These are phyloP conservation scores for Rhodotorula sp. DNA, from an alignment of 1,284 basidiomycete genomes.

Conservation along the genomic window DNA sequence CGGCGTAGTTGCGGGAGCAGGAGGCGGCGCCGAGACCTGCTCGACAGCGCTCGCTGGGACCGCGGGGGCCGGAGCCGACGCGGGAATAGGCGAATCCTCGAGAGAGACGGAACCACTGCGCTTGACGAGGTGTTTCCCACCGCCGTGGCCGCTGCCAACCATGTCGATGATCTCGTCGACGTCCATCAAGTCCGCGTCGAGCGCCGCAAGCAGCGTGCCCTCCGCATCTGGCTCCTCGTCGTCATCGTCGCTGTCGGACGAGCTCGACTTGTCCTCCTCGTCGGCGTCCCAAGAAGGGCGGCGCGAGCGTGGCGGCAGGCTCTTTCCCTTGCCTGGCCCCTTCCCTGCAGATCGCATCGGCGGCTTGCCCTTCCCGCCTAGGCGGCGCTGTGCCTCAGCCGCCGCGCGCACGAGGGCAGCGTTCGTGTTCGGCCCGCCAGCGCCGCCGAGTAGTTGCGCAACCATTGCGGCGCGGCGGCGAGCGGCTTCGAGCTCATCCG, in stretches of 20 bases:
- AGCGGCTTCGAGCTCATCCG: conserved; percentile 8
- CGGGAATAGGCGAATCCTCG: no score
- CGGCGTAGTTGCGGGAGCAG: background rate
- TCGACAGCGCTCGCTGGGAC: no score
- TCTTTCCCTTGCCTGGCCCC: conserved; percentile 27
- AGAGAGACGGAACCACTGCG: background rate
- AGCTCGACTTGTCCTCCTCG: conserved; percentile 2
- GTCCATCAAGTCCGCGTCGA: conserved; percentile 2
- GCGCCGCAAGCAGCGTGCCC: background rate
- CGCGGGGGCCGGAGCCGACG: no score
- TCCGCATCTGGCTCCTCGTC: conserved; percentile 11
- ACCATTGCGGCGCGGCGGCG: conserved; percentile 22
- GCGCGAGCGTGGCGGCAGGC: conserved; percentile 16
- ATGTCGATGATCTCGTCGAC: conserved; percentile 3
- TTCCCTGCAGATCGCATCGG: conserved; percentile 19
- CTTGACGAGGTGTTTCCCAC: conserved; percentile 8
- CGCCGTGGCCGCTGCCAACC: background rate
- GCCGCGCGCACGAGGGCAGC: conserved; percentile 3
- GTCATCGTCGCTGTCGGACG: conserved; percentile 1
- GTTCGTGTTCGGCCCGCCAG: background rate
- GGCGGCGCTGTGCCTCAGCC: background rate
- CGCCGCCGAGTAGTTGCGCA: conserved; percentile 19
- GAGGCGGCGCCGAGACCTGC: background rate
- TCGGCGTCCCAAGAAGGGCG: conserved; percentile 16
- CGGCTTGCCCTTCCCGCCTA: conserved; percentile 15